These are phyloP conservation scores for Ogataea saltuana DNA, from an alignment of 805 yeast species.

Conservation along the genomic window DNA sequence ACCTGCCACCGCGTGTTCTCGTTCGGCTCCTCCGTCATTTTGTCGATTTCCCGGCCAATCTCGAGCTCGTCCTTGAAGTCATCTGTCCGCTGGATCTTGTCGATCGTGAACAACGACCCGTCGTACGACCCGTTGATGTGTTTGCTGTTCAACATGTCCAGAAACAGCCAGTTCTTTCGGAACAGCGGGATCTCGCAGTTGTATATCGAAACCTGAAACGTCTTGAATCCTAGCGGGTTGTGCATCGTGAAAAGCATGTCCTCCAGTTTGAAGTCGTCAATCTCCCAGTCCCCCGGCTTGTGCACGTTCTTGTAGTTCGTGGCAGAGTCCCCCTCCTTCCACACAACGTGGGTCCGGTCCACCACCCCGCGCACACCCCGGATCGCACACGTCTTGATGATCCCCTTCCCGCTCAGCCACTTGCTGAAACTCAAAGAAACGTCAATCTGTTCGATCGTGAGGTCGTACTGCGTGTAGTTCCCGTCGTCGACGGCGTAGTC, in stretches of 20 bases:
- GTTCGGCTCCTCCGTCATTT: conserved; percentile 14
- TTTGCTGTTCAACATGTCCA: conserved; percentile 82
- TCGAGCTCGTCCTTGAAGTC: conserved; percentile 41
- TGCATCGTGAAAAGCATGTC: conserved; percentile 80
- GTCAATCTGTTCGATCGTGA: conserved; percentile 82
- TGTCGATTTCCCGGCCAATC: conserved; percentile 28
- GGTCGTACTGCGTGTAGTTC: conserved; percentile 92
- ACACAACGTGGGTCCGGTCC: conserved; percentile 83
- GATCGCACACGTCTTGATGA: conserved; percentile 74
- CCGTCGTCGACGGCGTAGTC: conserved; percentile 71
- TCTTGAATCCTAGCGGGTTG: conserved; percentile 81
- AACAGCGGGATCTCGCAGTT: conserved; percentile 77
- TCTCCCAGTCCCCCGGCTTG: conserved; percentile 89
- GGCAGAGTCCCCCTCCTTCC: conserved; percentile 84
- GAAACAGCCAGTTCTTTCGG: conserved; percentile 91
- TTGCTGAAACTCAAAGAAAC: conserved; percentile 78
- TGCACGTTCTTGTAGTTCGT: conserved; percentile 72
- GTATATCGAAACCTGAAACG: conserved; percentile 85
- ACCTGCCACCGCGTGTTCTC: conserved; percentile 18
- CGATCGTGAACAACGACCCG: conserved; percentile 88
- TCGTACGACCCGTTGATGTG: conserved; percentile 90
- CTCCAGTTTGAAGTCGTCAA: conserved; percentile 77
- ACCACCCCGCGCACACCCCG: conserved; percentile 90
- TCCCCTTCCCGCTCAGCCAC: conserved; percentile 90
- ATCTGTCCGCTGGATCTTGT: conserved; percentile 65